Percentiles rank a stretch among this genome's conserved stretches.
These are phyloP conservation scores for Elsinoe arachidis DNA, from an alignment of 2,329 filamentous ascomycete genomes.

Conservation along the genomic window DNA sequence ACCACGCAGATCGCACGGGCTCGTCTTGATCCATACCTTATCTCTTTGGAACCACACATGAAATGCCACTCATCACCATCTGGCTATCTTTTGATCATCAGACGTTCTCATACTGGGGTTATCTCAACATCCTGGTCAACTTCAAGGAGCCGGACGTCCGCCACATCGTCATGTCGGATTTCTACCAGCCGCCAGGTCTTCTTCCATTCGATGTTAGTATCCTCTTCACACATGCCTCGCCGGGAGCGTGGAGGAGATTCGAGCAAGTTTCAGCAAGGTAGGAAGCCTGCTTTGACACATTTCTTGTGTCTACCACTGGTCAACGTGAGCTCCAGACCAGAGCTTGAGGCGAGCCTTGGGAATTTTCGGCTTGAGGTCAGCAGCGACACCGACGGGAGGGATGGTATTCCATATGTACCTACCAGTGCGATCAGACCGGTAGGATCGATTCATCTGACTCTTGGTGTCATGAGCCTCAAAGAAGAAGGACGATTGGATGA, in stretches of 20 bases:
- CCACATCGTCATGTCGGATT: slow-evolving; percentile 9
- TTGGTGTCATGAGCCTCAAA: slow-evolving; percentile 73
- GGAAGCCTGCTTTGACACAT: slow-evolving; percentile 53
- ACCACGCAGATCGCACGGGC: no score
- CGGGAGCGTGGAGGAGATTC: background rate
- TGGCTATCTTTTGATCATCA: slow-evolving; percentile 5
- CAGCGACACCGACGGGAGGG: background rate
- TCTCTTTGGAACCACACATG: background rate
- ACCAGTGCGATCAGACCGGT: slow-evolving; percentile 62
- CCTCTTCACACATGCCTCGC: slow-evolving; percentile 11
- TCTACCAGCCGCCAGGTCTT: background rate
- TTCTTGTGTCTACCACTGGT: slow-evolving; percentile 70
- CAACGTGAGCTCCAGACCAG: slow-evolving; percentile 49
- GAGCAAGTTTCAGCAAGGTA: slow-evolving; percentile 15
- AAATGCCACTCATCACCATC: background rate
- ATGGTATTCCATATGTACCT: slow-evolving; percentile 41
- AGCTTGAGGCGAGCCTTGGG: slow-evolving; percentile 45
- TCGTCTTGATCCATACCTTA: background rate
- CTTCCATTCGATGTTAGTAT: background rate
- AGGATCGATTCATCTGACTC: slow-evolving; percentile 74
- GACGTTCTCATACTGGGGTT: slow-evolving; percentile 7
- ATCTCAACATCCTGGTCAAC: background rate
- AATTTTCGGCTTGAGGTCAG: slow-evolving; percentile 12
- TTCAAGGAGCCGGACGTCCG: background rate
- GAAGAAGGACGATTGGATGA: slow-evolving; percentile 39